Conservation (phyloP, 352 stramenopile genomes). For the Phytophthora aleatoria region DNA sequence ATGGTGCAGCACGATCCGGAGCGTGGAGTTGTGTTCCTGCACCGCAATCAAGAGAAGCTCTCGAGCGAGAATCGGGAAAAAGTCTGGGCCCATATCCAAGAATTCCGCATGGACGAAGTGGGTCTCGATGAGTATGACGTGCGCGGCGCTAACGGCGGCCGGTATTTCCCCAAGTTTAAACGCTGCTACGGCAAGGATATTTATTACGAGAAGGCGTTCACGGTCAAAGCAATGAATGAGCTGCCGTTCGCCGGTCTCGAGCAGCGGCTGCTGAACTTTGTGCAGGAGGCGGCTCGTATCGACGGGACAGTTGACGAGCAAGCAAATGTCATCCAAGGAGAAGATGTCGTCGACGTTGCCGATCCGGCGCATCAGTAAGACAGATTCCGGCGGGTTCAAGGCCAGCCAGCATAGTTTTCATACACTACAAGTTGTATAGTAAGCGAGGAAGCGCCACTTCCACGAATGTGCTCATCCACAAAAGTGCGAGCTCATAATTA, state of each 20-base stretch:
- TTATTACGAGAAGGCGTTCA: conserved; percentile 67
- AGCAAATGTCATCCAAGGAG: conserved; percentile 19
- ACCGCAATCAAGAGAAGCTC: conserved; percentile 69
- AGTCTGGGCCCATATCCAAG: conserved; percentile 57
- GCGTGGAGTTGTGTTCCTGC: conserved; percentile 57
- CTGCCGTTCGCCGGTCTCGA: conserved; percentile 56
- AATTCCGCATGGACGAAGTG: conserved; percentile 46
- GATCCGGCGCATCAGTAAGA: conserved; percentile 19
- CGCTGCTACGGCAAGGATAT: conserved; percentile 71
- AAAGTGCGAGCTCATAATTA: no score
- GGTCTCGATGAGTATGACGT: conserved; percentile 56
- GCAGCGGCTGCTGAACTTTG: conserved; percentile 43
- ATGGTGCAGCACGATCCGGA: conserved; percentile 72
- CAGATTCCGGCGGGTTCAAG: not conserved
- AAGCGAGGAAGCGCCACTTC: conserved; percentile 6
- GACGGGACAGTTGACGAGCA: conserved; percentile 23
- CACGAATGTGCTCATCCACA: no score
- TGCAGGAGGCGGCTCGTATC: conserved; percentile 43
- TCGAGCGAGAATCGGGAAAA: conserved; percentile 39
- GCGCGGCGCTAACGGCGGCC: conserved; percentile 58
- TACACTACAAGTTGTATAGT: conserved; percentile 33
- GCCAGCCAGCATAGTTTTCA: conserved; percentile 14
- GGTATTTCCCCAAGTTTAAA: conserved; percentile 60
- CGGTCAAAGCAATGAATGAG: conserved; percentile 42
- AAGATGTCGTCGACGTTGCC: conserved; percentile 13